phyloP scores from a whole-genome alignment of 768 basidiomycete species.

The Tephrocybe rancida region DNA sequence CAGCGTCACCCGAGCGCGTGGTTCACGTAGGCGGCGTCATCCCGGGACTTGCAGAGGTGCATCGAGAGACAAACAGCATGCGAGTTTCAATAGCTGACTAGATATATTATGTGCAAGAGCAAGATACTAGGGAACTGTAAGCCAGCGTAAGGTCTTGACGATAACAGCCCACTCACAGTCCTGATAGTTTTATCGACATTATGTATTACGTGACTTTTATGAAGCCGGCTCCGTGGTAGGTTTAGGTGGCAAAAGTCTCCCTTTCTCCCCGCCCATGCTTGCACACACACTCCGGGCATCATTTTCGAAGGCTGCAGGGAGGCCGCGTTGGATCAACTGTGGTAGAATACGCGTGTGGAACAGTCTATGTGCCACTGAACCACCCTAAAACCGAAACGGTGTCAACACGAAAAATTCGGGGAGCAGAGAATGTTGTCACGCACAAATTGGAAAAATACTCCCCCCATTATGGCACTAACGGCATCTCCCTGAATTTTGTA shows the following conservation, averaged over 20 bases:
- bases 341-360: conserved; percentile 56
- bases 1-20: not conserved
- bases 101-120: conserved; percentile 12
- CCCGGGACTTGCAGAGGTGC: not conserved
- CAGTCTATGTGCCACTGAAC: conserved; percentile 45
- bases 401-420: not conserved
- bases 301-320: conserved; percentile 49
- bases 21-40: not conserved
- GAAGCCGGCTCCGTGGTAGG: conserved; percentile 2
- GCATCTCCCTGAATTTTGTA: conserved; percentile 14
- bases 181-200: conserved; percentile 16
- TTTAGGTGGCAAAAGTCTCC: conserved; percentile 22
- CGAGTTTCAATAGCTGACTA: conserved; percentile 4
- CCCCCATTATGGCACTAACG: conserved; percentile 6
- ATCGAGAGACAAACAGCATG: not conserved
- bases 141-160: too few species aligned
- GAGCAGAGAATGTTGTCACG: conserved; percentile 31
- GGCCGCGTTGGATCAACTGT: conserved; percentile 38
- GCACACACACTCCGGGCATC: conserved; percentile 45
- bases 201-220: conserved; percentile 10
- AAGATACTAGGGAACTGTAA: too few species aligned
- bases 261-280: conserved; percentile 52
- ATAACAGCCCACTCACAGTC: conserved; percentile 21
- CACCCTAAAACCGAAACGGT: conserved; percentile 39
- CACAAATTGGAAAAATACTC: conserved; percentile 73